phyloP scores from a whole-genome alignment of 768 basidiomycete species.

The Kwoniella dejecticola region DNA sequence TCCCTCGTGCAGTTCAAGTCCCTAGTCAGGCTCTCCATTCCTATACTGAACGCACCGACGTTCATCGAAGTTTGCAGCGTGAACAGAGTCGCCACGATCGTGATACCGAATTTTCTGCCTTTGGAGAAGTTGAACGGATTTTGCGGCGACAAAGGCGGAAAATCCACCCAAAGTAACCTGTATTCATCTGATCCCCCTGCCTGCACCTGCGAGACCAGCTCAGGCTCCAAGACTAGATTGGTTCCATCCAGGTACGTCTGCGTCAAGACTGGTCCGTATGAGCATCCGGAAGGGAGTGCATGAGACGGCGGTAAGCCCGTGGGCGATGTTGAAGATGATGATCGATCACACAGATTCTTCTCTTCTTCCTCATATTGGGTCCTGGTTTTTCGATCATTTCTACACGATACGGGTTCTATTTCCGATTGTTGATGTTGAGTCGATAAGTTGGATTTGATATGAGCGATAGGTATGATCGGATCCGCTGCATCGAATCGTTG shows the following conservation, averaged over 20 bases:
- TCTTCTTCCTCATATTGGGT: background rate
- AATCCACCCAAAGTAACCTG: conserved; percentile 49
- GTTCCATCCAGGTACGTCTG: background rate
- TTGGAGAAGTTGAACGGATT: conserved; percentile 45
- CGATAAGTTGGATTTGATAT: conserved; percentile 8
- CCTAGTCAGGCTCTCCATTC: conserved; percentile 33
- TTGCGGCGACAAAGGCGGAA: conserved; percentile 36
- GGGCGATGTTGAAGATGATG: background rate
- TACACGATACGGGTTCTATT: background rate
- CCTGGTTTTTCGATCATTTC: background rate
- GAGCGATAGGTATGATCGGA: conserved; percentile 18
- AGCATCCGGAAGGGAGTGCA: conserved; percentile 11
- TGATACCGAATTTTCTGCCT: conserved; percentile 39
- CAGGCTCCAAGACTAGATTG: background rate
- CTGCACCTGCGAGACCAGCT: background rate
- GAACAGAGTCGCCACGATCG: conserved; percentile 43
- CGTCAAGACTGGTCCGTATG: conserved; percentile 4
- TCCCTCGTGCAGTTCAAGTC: conserved; percentile 38
- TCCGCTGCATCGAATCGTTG: conserved; percentile 7
- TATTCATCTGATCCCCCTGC: background rate
- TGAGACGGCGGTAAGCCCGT: background rate
- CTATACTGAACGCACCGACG: conserved; percentile 42
- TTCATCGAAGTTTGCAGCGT: conserved; percentile 37
- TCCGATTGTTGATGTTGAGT: background rate
- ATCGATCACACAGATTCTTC: background rate